Conservation (phyloP, 352 stramenopile species). For the Phytophthora vignae region DNA sequence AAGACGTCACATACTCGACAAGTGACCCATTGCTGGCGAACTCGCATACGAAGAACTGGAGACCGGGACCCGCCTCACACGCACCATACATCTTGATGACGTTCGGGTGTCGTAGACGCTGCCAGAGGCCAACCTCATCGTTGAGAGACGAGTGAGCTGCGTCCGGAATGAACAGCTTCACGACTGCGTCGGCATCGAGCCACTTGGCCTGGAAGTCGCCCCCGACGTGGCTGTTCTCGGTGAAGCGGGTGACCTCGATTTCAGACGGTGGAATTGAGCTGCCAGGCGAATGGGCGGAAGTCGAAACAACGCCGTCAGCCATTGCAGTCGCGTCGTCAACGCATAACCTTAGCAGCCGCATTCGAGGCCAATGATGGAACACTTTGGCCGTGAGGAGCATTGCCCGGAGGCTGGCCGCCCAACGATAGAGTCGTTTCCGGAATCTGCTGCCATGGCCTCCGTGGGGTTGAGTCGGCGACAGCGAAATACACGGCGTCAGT, state of each 20-base stretch:
- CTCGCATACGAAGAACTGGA: conserved; percentile 17
- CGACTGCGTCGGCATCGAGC: background rate
- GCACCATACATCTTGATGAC: background rate
- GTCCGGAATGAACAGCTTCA: background rate
- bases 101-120: background rate
- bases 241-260: background rate
- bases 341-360: background rate
- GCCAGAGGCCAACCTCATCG: background rate
- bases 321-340: background rate
- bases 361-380: background rate
- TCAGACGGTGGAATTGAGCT: background rate
- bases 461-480: background rate
- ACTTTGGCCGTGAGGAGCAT: background rate
- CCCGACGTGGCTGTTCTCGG: background rate
- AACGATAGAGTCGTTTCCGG: background rate
- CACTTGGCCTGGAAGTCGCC: background rate
- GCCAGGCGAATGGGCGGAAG: background rate
- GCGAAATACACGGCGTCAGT: background rate
- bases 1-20: background rate
- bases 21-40: conserved; percentile 10
- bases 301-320: background rate
- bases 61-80: background rate
- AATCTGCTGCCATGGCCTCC: background rate
- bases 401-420: background rate
- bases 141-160: background rate